Evolutionary conservation across 2,329 filamentous ascomycete genomes (phyloP), one percentile per base, ranked within the genome.

Genomic region (Aplosporella prunicola): DNA sequence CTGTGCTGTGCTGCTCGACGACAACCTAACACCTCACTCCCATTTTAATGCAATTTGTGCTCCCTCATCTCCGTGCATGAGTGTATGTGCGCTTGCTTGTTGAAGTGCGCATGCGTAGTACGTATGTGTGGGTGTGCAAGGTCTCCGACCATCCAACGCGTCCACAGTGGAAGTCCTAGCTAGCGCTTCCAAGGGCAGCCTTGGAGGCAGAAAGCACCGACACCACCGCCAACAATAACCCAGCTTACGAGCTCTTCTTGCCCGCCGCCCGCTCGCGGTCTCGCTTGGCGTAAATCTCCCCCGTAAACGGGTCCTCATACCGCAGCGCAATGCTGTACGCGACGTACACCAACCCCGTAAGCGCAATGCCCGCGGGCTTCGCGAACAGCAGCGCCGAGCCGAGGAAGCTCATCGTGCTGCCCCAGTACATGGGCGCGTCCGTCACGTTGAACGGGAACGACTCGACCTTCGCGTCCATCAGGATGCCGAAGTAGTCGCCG

Each of bases 401-500:
- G 40, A 96, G 64, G 64, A 98, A 98, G 64, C 82, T 89, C 72
- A 93, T 72, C 16, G 89, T 91, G 44, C 80, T 86, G 41, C 91
- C 91, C 67, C 87, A 83, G 69, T 98, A 98, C 91, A 98, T 98
- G 45, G 91, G 91, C 35, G 86, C 82, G 47, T 78, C 76, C 38
- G 81, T 88, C 43, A 96, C 73, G 62, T 83, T 96, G 72, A 98
- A 98, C 2, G 91, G 91, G 58, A 98, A 98, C 10, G 84, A 82
- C 9, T 87, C 93, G 35, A 98, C 88, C 52, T 89, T 89, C 49
- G 81, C 68, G 57, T 96, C 89, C 87, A 95, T 93, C 47, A 98
- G 71, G 59, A 96, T 95, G 50, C 91, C 91, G 58, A 96, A 98
- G 71, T 98, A 98, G 68, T 98, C 91, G 50, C 91, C 91, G 23